Evolutionary conservation across 2,329 filamentous ascomycete genomes (phyloP), one percentile per base, ranked within the genome.

Genomic region (Aspergillus amoenus): DNA sequence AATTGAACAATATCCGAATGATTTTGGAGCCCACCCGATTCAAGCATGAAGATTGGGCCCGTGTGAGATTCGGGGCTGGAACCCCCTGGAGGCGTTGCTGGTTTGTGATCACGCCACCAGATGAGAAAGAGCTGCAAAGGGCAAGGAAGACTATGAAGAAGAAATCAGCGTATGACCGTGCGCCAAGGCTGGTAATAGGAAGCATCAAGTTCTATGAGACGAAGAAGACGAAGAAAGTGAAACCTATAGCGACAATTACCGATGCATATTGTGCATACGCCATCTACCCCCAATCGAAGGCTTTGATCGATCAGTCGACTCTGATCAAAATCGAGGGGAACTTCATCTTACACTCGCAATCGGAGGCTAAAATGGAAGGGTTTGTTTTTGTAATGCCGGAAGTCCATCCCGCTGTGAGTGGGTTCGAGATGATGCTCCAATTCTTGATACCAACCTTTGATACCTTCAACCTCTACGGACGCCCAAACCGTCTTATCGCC

Each of bases 311-410:
- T 65, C 90, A 93, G 58, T 97, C 94, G 1, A 97, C 93, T 0
- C 78, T 99, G 58, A 84, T 97, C 61, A 99, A 99, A 75, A 84
- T 99, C 27, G 94, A 99, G 76, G 94, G 93, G 9, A 86, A 86
- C 61, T 91, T 99, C 59, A 92, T 89, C 0, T 90, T 97, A 40
- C 92, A 97, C 75, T 88, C 88, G 0, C 84, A 87, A 12, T 87
- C 90, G 8, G 86, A 91, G 18, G 88, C 88, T 0, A 86, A 86
- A 2, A 89, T 89, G 0, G 94, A 99, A 71, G 94, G 94, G 0
- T 97, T 97, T 67, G 91, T 99, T 4, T 99, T 99, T 69, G 88
- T 97, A 64, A 97, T 99, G 93, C 94, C 94, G 4, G 94, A 99
- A 73, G 85, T 89, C 1, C 91, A 91, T 68, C 88, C 93, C n/a